Base-by-base conservation (phyloP, 2,329 filamentous ascomycete genomes). In the Curvularia eragrostidis region DNA sequence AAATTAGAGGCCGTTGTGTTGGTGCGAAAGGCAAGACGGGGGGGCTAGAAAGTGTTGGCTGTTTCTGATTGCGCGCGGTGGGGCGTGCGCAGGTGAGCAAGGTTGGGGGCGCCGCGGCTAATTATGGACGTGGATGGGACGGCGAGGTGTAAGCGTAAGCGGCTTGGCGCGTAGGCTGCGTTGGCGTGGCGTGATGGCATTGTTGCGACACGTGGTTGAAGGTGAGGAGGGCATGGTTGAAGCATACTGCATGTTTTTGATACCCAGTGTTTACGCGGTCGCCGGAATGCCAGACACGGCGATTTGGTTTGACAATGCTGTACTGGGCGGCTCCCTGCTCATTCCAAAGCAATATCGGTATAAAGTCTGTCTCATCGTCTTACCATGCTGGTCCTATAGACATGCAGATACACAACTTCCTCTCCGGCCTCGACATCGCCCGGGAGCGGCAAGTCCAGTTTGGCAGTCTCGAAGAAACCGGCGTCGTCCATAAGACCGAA, bases 401-500 rank as follows among this genome's bases (percentile, higher is more conserved):
- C 44, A 34, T 70, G 66, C 18, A 75, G 28, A 41, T 69, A 39
- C 1, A 74, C 66, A 4, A 21, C 60, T 46, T 75, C 73, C 48
- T 73, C 70, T 1, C 68, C 69, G 2, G 30, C 10, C 19, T 63
- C 38, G 1, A 65, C 58, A 47, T 76, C 73, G 2, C 73, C 72
- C 1, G 73, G 67, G 61, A 77, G 52, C 41, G 52, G 56, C 13
- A 57, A 71, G 2, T 47, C 50, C 1, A 65, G 21, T 3, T 49
- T 55, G 5, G 38, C 58, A 23, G 54, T 67, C 43, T 56, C 63
- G 38, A 46, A 44, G 38, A 79, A 77, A 0, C 64, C 65, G 2
- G 71, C 70, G 5, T 68, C 52, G 2, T 50, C 38, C 77, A 79
- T 78, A 8, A 89, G 75, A 4, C 86, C 81, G 70, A 90, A 90